Evolutionary conservation across 768 basidiomycete species (phyloP), one percentile per base, ranked within the genome.

Genomic region (Boletus vinaceobasis): DNA sequence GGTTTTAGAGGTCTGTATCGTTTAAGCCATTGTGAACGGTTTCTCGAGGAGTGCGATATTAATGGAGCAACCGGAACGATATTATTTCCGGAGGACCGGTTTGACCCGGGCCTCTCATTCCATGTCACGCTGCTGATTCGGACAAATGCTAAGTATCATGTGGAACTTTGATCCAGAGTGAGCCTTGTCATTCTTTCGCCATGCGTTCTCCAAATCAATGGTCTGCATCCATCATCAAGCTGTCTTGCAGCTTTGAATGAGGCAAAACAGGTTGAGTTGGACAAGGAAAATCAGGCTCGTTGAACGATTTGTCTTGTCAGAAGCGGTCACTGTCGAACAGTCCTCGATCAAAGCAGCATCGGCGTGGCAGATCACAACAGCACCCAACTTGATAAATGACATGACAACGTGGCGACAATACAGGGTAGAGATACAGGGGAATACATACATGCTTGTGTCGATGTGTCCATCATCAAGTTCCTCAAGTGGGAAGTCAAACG

Each of bases 351-450:
- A 43, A 29, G 40, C 5, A 14, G 39, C n/a, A 19, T 11, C 19
- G n/a, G 11, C 26, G 43, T n/a, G 35, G 27, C 37, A 48, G 35
- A 32, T 32, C 29, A 21, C 46, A 37, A 29, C 51, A 19, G 8
- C 43, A 48, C 43, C 35, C 33, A n/a, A 31, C 49, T 36, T 33
- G n/a, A 38, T 38, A 33, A 14, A 23, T 19, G 29, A 11, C 27
- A 32, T 29, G 33, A 13, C 26, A 23, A n/a, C 29, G n/a, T 15
- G 35, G n/a, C 10, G 11, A 38, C n/a, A 53, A n/a, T 39, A 55
- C 46, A 43, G 8, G 33, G n/a, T 46, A 33, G 33, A 27, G n/a
- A 19, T 60, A 60, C 48, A 60, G 35, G n/a, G 1, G 15, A 6
- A 43, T 36, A 26, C 32, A 48, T 17, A 29, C 37, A 50, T 21